Conservation (phyloP, 2,329 filamentous ascomycete species). For the Raffaelea arxii region DNA sequence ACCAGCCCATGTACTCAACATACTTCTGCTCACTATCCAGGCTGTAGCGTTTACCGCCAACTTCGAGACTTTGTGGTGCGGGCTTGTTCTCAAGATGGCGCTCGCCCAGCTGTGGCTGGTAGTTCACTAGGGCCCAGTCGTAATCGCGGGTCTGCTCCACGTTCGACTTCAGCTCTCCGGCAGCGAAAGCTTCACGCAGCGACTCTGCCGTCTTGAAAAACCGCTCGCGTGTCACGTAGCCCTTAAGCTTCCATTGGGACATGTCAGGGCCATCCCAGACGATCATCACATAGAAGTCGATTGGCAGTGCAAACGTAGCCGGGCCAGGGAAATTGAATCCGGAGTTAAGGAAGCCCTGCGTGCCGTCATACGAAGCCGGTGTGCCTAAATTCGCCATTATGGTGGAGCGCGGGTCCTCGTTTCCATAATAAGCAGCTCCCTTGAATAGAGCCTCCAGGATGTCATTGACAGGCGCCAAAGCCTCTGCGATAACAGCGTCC, state of each 20-base stretch:
- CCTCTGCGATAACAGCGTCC: constrained; percentile 24
- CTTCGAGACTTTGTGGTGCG: constrained; percentile 25
- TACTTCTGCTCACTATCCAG: constrained; percentile 35
- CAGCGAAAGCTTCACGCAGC: constrained; percentile 26
- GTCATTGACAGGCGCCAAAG: constrained; percentile 24
- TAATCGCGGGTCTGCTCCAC: constrained; percentile 23
- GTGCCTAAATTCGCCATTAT: constrained; percentile 23
- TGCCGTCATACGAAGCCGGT: constrained; percentile 30
- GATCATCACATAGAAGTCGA: constrained; percentile 34
- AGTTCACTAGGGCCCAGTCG: constrained; percentile 24
- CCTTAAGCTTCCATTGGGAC: constrained; percentile 29
- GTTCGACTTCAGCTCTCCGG: constrained; percentile 24
- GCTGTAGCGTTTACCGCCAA: constrained; percentile 29
- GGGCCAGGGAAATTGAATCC: constrained; percentile 31
- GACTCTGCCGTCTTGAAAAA: constrained; percentile 25
- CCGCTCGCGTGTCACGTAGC: constrained; percentile 30
- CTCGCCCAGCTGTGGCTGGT: constrained; percentile 15
- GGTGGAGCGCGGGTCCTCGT: constrained; percentile 19
- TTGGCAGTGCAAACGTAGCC: constrained; percentile 28
- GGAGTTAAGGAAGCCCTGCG: constrained; percentile 25
- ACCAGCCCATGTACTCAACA: constrained; percentile 42
- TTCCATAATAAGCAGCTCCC: constrained; percentile 22
- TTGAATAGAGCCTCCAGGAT: constrained; percentile 30
- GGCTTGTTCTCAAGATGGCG: constrained; percentile 24
- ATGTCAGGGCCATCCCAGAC: constrained; percentile 33